Evolutionary conservation across 768 basidiomycete species (phyloP), one percentile per base, ranked within the genome.

Genomic region (Serendipita vermifera): DNA sequence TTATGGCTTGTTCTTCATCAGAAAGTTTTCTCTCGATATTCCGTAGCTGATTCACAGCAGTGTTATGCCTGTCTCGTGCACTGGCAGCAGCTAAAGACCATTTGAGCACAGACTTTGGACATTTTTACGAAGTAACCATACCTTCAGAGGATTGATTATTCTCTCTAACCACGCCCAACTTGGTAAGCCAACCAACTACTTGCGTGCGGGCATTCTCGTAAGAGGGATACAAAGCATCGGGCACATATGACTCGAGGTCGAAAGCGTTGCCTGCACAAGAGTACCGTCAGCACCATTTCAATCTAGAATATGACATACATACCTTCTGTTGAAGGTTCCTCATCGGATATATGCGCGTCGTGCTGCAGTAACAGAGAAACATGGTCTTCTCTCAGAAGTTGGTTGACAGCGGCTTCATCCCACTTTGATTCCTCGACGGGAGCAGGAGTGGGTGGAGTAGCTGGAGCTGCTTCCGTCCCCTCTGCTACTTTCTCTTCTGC

Each of bases 161-260:
- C 6, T 17, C 71, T 13, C 43, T 66, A 33, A 82, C 65, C 48
- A 92, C 67, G 4, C 87, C 88, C 15, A 91, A 59, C 2, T 69
- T 73, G 57, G 76, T 71, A 57, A 97, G 70, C 77, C 77, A 80
- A 3, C 78, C 77, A 36, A 85, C 63, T 3, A 90, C 55, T 0
- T 70, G 66, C 43, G 82, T 76, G 33, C 81, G 81, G 62, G 85
- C 66, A 22, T 74, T 72, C 58, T 90, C 80, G 68, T 85, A 97
- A 36, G 77, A 73, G 0, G 87, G 85, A 35, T 87, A 64, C 15
- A 90, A 61, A 5, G 79, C 73, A 56, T 94, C 92, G 2, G 94
- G 94, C 36, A 98, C 74, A 69, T 97, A 97, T 15, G 84, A 75
- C 24, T 82, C 73, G 32, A 90, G 60, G 40, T 88, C 77, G 67